Base-by-base conservation (phyloP, 1,284 basidiomycete genomes). In the Mycena citricolor region DNA sequence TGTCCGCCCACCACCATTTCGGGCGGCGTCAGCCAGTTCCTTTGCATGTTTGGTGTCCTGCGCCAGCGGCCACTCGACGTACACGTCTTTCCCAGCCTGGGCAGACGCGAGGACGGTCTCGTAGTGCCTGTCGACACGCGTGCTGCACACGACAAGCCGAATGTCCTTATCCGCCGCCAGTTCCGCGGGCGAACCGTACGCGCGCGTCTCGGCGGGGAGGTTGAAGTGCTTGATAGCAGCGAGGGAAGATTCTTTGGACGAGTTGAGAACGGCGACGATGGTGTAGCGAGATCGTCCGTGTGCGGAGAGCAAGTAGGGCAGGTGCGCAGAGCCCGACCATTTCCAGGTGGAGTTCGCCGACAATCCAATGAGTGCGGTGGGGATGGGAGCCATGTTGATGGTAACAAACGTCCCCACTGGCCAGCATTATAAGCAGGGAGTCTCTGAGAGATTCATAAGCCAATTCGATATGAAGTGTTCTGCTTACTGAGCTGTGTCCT, bases 331-430 rank as follows among this genome's bases (percentile, higher is more conserved):
- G 29, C 42, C 6, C 11, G 47, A 42, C 47, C 47, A 49, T 21
- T 12, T 3, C 25, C 42, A 44, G n/a, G 13, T 23, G n/a, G 47
- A 42, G 3, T 32, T 22, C 0, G 28, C 17, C 38, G 47, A 49
- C 38, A 49, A 43, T n/a, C 47, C 47, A 34, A 49, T 49, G 33
- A 49, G 37, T 2, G 23, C 47, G 34, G 45, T 19, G 22, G 38
- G 47, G n/a, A 49, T 49, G 34, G 39, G 45, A 13, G 45, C 19
- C 44, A 46, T 46, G 13, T n/a, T n/a, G n/a, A n/a, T n/a, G n/a
- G n/a, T n/a, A n/a, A n/a, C n/a, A n/a, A n/a, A n/a, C n/a, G n/a
- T n/a, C n/a, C n/a, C n/a, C n/a, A n/a, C n/a, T n/a, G n/a, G n/a
- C n/a, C n/a, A n/a, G n/a, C n/a, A n/a, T n/a, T n/a, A n/a, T n/a